These are phyloP conservation scores for Tricholoma flavovirens DNA, from an alignment of 768 basidiomycete genomes.

Conservation along the genomic window DNA sequence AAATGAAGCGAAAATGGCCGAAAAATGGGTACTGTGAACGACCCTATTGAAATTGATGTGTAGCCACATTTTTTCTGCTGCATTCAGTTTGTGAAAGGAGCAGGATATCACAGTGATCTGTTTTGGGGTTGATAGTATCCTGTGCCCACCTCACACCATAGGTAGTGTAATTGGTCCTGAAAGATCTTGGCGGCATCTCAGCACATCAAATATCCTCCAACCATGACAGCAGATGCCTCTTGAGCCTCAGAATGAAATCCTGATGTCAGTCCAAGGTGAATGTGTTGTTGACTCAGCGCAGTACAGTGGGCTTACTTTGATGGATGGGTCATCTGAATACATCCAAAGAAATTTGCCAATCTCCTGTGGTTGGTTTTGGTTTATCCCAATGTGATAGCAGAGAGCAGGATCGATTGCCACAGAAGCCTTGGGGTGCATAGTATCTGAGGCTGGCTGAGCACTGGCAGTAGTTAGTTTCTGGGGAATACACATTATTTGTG, in stretches of 20 bases:
- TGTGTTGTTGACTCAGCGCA: too few species aligned
- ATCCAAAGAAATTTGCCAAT: neutral
- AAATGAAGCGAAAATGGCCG: too few species aligned
- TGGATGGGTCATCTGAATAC: conserved; percentile 8
- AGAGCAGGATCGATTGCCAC: neutral
- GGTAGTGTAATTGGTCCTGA: conserved; percentile 40
- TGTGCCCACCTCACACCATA: conserved; percentile 29
- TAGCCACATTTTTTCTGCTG: too few species aligned
- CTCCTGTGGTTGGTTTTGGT: neutral
- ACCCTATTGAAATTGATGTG: too few species aligned
- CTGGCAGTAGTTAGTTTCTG: neutral
- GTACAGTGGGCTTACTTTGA: neutral
- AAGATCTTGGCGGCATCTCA: neutral
- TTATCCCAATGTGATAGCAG: neutral
- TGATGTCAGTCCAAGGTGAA: neutral
- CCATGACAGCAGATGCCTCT: conserved; percentile 6
- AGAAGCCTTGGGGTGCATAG: too few species aligned
- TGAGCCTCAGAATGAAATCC: neutral
- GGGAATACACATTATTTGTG: conserved; percentile 1
- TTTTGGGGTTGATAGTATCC: conserved; percentile 15
- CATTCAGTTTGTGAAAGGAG: too few species aligned
- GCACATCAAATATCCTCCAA: conserved; percentile 4
- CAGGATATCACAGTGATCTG: too few species aligned
- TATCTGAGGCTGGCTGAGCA: neutral
- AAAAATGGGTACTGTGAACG: too few species aligned